Percentiles rank a stretch among this genome's conserved stretches.
Evolutionary conservation across 129 eudicot species (phyloP).

Genomic region (Helichrysum umbraculigerum): DNA sequence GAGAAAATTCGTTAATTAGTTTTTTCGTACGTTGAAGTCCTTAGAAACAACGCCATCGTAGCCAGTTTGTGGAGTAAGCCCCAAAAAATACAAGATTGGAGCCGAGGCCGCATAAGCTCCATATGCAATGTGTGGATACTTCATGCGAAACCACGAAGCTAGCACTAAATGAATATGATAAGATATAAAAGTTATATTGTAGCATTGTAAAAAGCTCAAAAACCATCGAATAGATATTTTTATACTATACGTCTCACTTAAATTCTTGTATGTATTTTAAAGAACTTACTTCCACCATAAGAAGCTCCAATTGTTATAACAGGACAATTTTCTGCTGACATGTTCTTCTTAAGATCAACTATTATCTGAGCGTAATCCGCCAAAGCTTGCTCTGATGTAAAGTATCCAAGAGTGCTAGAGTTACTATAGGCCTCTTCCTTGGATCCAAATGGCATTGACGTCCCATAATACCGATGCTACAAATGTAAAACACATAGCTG

Average conservation of each 20-base stretch:
- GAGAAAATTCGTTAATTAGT: no score
- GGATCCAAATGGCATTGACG: conserved; percentile 40
- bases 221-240: no score
- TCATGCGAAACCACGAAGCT: conserved; percentile 31
- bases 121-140: conserved; percentile 31
- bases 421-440: conserved; percentile 28
- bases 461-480: conserved; percentile 43
- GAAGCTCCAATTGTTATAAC: conserved; percentile 46
- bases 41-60: conserved; percentile 27
- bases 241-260: no score
- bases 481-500: not conserved
- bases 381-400: conserved; percentile 36
- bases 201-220: no score
- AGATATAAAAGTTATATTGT: not conserved
- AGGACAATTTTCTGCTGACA: conserved; percentile 39
- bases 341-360: conserved; percentile 33
- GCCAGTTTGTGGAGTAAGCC: conserved; percentile 38
- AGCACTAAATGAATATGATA: conserved; percentile 1
- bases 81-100: conserved; percentile 31
- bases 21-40: conserved; percentile 25
- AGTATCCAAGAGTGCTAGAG: conserved; percentile 34
- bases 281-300: conserved; percentile 44
- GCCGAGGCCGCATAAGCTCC: conserved; percentile 35
- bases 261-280: no score
- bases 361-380: conserved; percentile 46